These are phyloP conservation scores for Colletotrichum spinosum DNA, from an alignment of 2,329 filamentous ascomycete species.

Conservation along the genomic window DNA sequence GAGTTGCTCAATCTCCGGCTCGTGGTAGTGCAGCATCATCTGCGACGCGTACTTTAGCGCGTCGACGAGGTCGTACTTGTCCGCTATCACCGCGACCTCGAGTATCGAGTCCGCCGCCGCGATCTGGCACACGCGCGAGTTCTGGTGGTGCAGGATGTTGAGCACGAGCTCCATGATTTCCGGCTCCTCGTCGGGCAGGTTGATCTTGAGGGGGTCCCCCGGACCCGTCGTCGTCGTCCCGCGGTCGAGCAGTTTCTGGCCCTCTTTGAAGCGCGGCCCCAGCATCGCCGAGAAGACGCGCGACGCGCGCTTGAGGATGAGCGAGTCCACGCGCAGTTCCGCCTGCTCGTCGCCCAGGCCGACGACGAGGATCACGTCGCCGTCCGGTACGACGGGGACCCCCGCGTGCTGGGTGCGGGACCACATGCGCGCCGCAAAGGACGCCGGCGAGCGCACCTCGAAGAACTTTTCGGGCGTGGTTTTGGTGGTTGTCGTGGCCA, in stretches of 20 bases:
- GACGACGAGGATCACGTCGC: constrained; percentile 41
- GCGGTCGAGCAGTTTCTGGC: constrained; percentile 35
- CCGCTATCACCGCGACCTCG: constrained; percentile 43
- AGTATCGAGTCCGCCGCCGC: constrained; percentile 44
- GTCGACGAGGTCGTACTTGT: constrained; percentile 42
- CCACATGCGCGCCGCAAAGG: constrained; percentile 36
- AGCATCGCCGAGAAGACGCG: constrained; percentile 44
- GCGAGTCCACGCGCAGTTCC: constrained; percentile 37
- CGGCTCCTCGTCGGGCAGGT: constrained; percentile 46
- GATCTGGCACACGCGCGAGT: constrained; percentile 41
- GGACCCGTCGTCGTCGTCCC: not conserved
- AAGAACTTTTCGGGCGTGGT: constrained; percentile 32
- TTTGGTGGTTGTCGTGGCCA: constrained; percentile 16
- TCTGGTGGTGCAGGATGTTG: constrained; percentile 46
- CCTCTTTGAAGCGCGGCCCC: constrained; percentile 40
- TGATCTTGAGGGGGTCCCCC: constrained; percentile 40
- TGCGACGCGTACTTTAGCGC: constrained; percentile 34
- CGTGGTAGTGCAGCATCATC: constrained; percentile 33
- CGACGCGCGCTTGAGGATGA: constrained; percentile 43
- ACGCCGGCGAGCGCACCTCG: constrained; percentile 33
- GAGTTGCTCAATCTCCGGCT: constrained; percentile 32
- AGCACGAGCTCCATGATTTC: constrained; percentile 47
- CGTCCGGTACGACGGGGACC: constrained; percentile 35
- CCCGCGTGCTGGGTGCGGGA: constrained; percentile 28
- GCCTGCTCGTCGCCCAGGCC: constrained; percentile 33